Percentiles rank a stretch among this genome's conserved stretches.
These are phyloP conservation scores for Aspergillus carlsbadensis DNA, from an alignment of 495 filamentous ascomycete species.

Conservation along the genomic window DNA sequence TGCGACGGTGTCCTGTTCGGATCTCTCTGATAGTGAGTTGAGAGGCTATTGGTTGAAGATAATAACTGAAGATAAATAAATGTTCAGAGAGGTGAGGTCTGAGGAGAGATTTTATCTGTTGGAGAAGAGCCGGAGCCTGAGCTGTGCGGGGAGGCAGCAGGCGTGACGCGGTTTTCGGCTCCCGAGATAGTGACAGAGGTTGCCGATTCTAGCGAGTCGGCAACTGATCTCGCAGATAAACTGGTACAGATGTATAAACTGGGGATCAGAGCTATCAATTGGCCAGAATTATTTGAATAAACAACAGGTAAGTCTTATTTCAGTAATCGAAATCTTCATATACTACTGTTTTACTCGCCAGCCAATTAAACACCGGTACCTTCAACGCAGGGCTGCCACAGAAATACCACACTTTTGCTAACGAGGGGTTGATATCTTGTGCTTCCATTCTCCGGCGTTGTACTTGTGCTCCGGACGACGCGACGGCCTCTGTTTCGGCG, in stretches of 20 bases:
- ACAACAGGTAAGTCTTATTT: conserved; percentile 6
- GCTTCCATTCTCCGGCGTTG: conserved; percentile 51
- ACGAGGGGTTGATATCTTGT: conserved; percentile 49
- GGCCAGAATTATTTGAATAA: too few species aligned
- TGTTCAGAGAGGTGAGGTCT: too few species aligned
- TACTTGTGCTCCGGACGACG: conserved; percentile 41
- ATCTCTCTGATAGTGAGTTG: not conserved
- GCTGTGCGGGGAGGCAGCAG: conserved; percentile 4
- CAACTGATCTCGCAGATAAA: too few species aligned
- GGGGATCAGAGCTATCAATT: too few species aligned
- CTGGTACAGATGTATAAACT: too few species aligned
- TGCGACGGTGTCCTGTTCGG: not conserved
- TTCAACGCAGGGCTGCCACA: conserved; percentile 61
- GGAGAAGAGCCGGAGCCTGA: not conserved
- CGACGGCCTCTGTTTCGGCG: conserved; percentile 23
- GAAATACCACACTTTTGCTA: conserved; percentile 60
- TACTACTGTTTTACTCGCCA: conserved; percentile 58
- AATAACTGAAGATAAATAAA: too few species aligned
- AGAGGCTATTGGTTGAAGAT: too few species aligned
- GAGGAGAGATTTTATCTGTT: too few species aligned
- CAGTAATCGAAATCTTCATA: conserved; percentile 75
- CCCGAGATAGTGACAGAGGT: too few species aligned
- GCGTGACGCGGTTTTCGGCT: conserved; percentile 7
- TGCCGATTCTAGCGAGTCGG: too few species aligned
- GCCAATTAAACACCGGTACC: conserved; percentile 58